These are phyloP conservation scores for Trypanosoma avium DNA, from an alignment of 208 protist genomes.

Conservation along the genomic window DNA sequence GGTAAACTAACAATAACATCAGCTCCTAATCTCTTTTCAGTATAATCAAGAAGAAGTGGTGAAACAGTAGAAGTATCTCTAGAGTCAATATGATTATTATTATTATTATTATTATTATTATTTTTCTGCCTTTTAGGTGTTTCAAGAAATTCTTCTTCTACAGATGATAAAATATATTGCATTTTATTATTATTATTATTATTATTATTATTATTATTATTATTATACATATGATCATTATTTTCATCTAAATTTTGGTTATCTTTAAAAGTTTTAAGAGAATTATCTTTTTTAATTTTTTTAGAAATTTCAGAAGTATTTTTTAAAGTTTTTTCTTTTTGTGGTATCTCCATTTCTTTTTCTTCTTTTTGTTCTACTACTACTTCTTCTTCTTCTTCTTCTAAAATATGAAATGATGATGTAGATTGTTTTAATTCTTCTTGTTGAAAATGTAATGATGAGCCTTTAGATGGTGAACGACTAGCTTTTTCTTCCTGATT, in stretches of 20 bases:
- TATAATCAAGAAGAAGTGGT: constrained; percentile 1
- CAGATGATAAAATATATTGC: not conserved
- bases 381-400: not conserved
- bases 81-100: not conserved
- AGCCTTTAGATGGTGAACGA: constrained; percentile 3
- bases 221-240: not conserved
- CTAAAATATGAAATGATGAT: not conserved
- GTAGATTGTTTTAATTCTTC: not conserved
- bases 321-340: not conserved
- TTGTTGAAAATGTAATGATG: not conserved
- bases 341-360: not conserved
- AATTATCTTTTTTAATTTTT: not conserved
- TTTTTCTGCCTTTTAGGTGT: constrained; percentile 3
- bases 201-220: not conserved
- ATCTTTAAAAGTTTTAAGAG: not conserved
- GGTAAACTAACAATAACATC: not conserved
- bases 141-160: not conserved
- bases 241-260: not conserved
- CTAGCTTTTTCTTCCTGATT: not conserved
- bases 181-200: not conserved
- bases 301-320: not conserved
- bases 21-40: not conserved
- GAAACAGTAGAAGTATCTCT: not conserved
- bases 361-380: not conserved
- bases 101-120: not conserved